Conservation (phyloP, 2,329 filamentous ascomycete species). For the Nemania bipapillata region DNA sequence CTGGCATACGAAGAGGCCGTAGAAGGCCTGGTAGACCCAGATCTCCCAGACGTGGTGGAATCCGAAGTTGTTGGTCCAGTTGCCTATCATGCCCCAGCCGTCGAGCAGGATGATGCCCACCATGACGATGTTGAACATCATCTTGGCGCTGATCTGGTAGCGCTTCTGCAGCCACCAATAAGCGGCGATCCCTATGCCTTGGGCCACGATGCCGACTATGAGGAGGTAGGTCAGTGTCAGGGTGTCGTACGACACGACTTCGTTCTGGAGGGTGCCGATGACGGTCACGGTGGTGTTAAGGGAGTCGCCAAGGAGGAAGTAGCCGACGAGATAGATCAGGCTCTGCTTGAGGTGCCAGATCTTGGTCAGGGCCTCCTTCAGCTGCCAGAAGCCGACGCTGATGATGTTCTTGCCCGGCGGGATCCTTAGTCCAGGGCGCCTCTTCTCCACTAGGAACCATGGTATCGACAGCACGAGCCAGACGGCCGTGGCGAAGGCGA, state of each 20-base stretch:
- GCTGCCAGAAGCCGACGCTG: slow-evolving; percentile 70
- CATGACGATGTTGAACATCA: slow-evolving; percentile 74
- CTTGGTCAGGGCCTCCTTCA: slow-evolving; percentile 66
- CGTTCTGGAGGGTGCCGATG: slow-evolving; percentile 72
- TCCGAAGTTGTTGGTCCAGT: slow-evolving; percentile 58
- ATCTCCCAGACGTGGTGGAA: slow-evolving; percentile 61
- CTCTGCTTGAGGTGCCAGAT: slow-evolving; percentile 74
- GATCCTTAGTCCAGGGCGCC: slow-evolving; percentile 65
- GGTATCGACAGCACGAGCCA: slow-evolving; percentile 73
- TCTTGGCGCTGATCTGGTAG: slow-evolving; percentile 70
- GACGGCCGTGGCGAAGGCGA: slow-evolving; percentile 71
- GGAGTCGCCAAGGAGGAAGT: slow-evolving; percentile 75
- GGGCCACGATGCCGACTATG: slow-evolving; percentile 72
- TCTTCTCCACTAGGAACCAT: slow-evolving; percentile 74
- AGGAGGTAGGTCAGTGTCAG: slow-evolving; percentile 73
- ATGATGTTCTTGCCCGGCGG: slow-evolving; percentile 59
- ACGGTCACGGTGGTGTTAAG: slow-evolving; percentile 77
- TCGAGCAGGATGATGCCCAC: slow-evolving; percentile 70
- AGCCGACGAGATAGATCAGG: slow-evolving; percentile 72
- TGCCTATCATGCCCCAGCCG: slow-evolving; percentile 60
- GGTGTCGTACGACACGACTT: slow-evolving; percentile 72
- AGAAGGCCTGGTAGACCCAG: slow-evolving; percentile 64
- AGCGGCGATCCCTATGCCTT: slow-evolving; percentile 69
- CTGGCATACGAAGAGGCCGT: slow-evolving; percentile 73
- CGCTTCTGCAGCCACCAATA: slow-evolving; percentile 72